Conservation (phyloP, 106 monocot species). For the Dactylorhiza incarnata region DNA sequence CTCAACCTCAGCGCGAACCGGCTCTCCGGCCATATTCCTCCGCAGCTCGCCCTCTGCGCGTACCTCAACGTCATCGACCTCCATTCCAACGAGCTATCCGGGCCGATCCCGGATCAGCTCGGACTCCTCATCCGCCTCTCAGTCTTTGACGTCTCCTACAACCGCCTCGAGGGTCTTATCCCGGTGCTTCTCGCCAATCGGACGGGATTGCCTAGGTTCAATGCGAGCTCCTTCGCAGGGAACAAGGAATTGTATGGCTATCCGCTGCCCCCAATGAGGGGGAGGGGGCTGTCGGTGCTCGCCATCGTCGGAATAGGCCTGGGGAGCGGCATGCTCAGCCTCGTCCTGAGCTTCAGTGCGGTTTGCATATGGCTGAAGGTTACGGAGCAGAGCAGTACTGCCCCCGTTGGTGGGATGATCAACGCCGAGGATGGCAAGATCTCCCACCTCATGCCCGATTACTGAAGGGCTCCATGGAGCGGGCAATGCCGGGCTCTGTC, state of each 20-base stretch:
- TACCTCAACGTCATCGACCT: conserved; percentile 83
- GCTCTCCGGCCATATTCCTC: conserved; percentile 62
- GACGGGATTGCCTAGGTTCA: conserved; percentile 32
- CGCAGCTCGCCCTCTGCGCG: conserved; percentile 52
- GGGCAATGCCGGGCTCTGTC: not conserved
- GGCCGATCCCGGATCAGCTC: conserved; percentile 47
- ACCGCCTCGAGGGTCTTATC: conserved; percentile 37
- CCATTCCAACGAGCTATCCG: conserved; percentile 49
- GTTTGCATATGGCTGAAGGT: conserved; percentile 59
- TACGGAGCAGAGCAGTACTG: conserved; percentile 17
- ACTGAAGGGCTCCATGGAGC: conserved; percentile 6
- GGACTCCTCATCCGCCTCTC: conserved; percentile 50
- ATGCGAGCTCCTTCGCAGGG: conserved; percentile 52
- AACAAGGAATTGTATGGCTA: conserved; percentile 54
- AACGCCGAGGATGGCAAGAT: conserved; percentile 43
- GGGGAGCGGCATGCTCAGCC: conserved; percentile 52
- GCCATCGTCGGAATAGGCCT: conserved; percentile 65
- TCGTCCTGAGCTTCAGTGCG: conserved; percentile 58
- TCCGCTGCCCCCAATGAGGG: conserved; percentile 31
- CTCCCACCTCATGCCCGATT: conserved; percentile 47
- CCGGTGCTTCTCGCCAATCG: conserved; percentile 41
- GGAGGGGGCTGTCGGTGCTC: conserved; percentile 36
- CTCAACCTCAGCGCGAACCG: conserved; percentile 62
- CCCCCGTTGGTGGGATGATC: not conserved
- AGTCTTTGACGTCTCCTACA: conserved; percentile 54